These are phyloP conservation scores for Penicillium thymicola DNA, from an alignment of 2,329 filamentous ascomycete genomes.

Conservation along the genomic window DNA sequence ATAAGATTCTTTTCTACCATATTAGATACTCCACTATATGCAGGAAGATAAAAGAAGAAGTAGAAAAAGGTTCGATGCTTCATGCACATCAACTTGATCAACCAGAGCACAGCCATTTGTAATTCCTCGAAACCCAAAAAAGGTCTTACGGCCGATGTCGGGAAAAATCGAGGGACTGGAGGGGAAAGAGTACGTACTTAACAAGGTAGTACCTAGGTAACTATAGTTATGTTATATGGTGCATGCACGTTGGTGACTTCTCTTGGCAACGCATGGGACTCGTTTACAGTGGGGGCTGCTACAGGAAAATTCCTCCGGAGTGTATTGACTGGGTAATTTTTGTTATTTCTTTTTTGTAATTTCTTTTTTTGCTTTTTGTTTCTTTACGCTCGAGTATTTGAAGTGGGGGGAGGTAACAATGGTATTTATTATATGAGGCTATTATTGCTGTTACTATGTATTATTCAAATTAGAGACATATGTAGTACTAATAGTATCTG, in stretches of 20 bases:
- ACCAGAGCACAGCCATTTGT: neutral
- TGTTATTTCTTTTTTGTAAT: no score
- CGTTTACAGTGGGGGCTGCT: conserved; percentile 1
- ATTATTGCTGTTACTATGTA: neutral
- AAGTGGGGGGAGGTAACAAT: neutral
- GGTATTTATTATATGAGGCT: neutral
- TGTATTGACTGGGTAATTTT: neutral
- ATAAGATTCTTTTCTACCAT: neutral
- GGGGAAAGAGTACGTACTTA: neutral
- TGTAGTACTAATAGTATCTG: no score
- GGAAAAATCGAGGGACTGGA: neutral
- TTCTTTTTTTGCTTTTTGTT: neutral
- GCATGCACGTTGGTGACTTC: neutral
- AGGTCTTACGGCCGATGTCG: conserved; percentile 9
- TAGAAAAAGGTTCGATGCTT: neutral
- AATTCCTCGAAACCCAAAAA: neutral
- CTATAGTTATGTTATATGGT: neutral
- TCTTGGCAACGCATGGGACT: conserved; percentile 4
- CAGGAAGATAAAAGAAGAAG: neutral
- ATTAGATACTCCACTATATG: neutral
- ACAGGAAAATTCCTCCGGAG: conserved; percentile 5
- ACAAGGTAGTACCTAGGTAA: neutral
- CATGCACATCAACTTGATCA: neutral
- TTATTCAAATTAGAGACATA: no score
- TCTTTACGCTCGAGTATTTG: neutral